Conservation (phyloP, 2,329 filamentous ascomycete species). For the Phialemoniopsis sp. region DNA sequence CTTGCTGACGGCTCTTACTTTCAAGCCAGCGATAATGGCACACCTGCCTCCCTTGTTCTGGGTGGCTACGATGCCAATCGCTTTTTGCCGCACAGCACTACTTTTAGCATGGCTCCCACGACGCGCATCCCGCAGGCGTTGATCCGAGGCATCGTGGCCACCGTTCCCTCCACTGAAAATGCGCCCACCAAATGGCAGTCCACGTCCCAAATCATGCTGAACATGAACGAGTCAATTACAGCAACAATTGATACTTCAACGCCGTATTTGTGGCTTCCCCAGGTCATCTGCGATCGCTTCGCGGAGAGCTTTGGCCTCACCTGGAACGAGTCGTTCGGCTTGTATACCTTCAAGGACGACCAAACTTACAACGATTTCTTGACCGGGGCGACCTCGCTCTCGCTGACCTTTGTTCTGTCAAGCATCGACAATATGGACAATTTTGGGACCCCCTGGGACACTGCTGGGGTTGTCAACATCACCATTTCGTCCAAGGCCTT, state of each 20-base stretch:
- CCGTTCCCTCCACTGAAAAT: conserved; percentile 22
- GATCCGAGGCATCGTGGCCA: conserved; percentile 52
- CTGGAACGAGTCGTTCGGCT: conserved; percentile 57
- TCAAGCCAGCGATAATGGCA: conserved; percentile 30
- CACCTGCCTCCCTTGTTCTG: conserved; percentile 57
- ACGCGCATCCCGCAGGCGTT: conserved; percentile 54
- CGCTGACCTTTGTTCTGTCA: conserved; percentile 54
- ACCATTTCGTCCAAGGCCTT: conserved; percentile 49
- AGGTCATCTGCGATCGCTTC: conserved; percentile 58
- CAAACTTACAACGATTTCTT: conserved; percentile 45
- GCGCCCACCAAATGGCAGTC: conserved; percentile 34
- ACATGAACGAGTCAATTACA: conserved; percentile 41
- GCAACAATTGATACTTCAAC: conserved; percentile 61
- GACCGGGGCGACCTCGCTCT: conserved; percentile 33
- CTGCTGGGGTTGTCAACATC: conserved; percentile 51
- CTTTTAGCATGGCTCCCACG: conserved; percentile 52
- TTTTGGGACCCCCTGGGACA: conserved; percentile 42
- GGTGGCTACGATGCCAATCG: conserved; percentile 66
- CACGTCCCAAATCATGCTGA: conserved; percentile 29
- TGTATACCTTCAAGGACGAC: conserved; percentile 61
- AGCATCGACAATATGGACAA: conserved; percentile 50
- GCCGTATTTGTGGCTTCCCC: conserved; percentile 60
- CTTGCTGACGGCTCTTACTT: not conserved
- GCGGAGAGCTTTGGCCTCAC: conserved; percentile 59
- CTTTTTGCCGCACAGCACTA: conserved; percentile 55